These are phyloP conservation scores for Claviceps citrina DNA, from an alignment of 2,329 filamentous ascomycete species.

Conservation along the genomic window DNA sequence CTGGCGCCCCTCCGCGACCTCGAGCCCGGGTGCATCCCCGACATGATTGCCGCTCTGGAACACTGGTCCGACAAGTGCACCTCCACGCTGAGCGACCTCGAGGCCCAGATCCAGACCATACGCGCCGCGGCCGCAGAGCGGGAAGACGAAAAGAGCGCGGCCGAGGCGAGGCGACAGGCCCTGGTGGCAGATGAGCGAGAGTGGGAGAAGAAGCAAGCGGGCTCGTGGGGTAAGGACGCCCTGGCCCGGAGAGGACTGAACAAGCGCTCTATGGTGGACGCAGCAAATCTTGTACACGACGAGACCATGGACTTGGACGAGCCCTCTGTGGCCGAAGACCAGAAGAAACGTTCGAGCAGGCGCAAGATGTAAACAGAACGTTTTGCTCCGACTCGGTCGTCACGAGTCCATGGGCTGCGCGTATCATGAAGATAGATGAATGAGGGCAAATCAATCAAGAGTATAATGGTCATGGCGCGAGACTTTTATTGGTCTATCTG, in stretches of 20 bases:
- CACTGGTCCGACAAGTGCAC: conserved; percentile 71
- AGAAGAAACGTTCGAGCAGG: conserved; percentile 35
- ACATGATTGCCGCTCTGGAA: conserved; percentile 51
- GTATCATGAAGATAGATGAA: conserved; percentile 17
- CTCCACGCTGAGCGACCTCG: conserved; percentile 56
- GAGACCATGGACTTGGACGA: conserved; percentile 43
- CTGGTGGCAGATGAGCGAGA: conserved; percentile 33
- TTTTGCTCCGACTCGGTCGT: background rate
- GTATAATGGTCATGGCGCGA: conserved; percentile 6
- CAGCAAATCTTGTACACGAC: conserved; percentile 26
- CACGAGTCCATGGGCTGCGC: background rate
- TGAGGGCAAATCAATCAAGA: conserved; percentile 12
- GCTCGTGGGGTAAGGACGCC: conserved; percentile 12
- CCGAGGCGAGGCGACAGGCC: conserved; percentile 32
- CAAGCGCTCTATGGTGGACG: conserved; percentile 27
- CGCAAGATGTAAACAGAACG: conserved; percentile 33
- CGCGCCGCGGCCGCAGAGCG: conserved; percentile 40
- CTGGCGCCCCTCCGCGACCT: conserved; percentile 80
- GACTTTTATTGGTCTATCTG: conserved; percentile 2
- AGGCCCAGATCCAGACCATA: conserved; percentile 56
- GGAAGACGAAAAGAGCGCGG: conserved; percentile 32
- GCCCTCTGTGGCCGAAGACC: conserved; percentile 30
- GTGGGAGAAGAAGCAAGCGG: conserved; percentile 21
- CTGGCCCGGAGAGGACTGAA: conserved; percentile 14
- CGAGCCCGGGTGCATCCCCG: conserved; percentile 52